Conservation (phyloP, 2,329 filamentous ascomycete genomes). For the Penicillium sp. region DNA sequence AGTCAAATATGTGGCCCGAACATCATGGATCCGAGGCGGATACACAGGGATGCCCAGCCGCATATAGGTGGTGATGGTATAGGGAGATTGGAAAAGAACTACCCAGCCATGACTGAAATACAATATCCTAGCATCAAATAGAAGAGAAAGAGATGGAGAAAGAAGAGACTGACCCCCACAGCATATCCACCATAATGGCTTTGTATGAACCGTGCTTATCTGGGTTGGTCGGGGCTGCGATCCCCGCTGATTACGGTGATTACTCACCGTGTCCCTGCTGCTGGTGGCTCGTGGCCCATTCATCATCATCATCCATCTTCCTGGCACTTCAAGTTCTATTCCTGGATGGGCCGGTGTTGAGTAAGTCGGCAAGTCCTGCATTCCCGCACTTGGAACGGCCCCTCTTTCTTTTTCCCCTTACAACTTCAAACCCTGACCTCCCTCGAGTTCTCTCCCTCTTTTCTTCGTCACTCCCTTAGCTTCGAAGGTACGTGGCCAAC, state of each 20-base stretch:
- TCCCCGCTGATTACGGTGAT: constrained; percentile 10
- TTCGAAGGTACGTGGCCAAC: constrained; percentile 30
- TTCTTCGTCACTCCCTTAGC: constrained; percentile 34
- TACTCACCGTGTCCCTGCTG: constrained; percentile 11
- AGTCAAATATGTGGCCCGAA: neutral
- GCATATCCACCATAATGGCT: constrained; percentile 4
- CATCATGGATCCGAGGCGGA: neutral
- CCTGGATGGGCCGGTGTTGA: constrained; percentile 23
- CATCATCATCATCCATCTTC: neutral
- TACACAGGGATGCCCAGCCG: neutral
- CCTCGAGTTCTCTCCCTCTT: constrained; percentile 17
- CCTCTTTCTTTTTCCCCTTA: constrained; percentile 16
- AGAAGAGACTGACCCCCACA: neutral
- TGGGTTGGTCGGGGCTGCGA: constrained; percentile 6
- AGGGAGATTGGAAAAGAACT: neutral
- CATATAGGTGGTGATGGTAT: neutral
- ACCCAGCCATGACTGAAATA: neutral
- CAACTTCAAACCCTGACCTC: constrained; percentile 13
- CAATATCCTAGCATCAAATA: neutral
- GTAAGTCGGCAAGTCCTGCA: constrained; percentile 6
- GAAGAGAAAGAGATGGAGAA: neutral
- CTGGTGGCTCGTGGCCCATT: neutral
- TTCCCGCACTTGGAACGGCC: constrained; percentile 19
- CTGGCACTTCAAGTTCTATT: constrained; percentile 6
- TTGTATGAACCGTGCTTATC: constrained; percentile 10